A percentile compares a stretch with the other conserved stretches of the same genome.
phyloP scores from a whole-genome alignment of 2,329 filamentous ascomycete species.

The Ascocoryne sarcoides region DNA sequence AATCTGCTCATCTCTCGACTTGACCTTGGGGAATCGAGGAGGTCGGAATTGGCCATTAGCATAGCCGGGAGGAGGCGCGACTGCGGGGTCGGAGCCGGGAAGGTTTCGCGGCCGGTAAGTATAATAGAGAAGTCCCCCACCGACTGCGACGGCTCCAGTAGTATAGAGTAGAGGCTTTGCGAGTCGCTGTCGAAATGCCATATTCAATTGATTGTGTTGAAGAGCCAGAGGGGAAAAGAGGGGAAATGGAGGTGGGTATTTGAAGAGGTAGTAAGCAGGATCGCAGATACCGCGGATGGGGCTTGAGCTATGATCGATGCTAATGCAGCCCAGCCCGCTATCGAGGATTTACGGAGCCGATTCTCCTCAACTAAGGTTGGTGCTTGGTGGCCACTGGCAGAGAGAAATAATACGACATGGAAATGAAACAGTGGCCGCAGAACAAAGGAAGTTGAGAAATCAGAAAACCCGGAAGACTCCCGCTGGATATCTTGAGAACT shows the following conservation, averaged over 20 bases:
- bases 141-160: slow-evolving; percentile 36
- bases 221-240: not conserved
- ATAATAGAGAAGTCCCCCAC: slow-evolving; percentile 41
- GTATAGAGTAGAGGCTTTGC: slow-evolving; percentile 43
- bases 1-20: slow-evolving; percentile 41
- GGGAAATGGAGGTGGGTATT: slow-evolving; percentile 18
- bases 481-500: no score
- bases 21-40: slow-evolving; percentile 42
- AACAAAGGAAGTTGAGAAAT: no score
- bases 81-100: slow-evolving; percentile 58
- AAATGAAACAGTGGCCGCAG: no score
- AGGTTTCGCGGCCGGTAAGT: slow-evolving; percentile 63
- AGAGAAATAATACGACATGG: no score
- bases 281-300: no score
- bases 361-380: no score
- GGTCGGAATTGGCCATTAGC: slow-evolving; percentile 57
- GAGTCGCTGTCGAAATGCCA: slow-evolving; percentile 33
- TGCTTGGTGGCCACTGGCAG: no score
- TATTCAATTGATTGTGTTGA: slow-evolving; percentile 7
- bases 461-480: no score
- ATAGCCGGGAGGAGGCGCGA: slow-evolving; percentile 62
- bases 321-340: no score
- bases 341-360: no score
- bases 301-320: no score
- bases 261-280: no score